Evolutionary conservation across 192 early-diverging fungal genomes (phyloP).

Genomic region (Thoreauomyces humboldtii): DNA sequence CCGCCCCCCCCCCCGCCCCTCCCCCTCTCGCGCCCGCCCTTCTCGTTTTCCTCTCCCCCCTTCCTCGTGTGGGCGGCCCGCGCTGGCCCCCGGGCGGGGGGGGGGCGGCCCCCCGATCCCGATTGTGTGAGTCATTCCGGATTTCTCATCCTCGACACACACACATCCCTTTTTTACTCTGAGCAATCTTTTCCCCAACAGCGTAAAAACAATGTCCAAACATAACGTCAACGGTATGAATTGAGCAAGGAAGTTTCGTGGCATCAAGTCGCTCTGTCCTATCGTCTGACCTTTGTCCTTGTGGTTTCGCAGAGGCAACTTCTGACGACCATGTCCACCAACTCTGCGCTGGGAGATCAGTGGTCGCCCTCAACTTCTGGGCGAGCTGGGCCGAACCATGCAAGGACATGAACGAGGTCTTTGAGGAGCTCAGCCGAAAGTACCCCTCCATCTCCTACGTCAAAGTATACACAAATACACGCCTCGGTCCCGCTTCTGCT

Average conservation of each 20-base stretch:
- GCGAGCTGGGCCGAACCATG: slow-evolving; percentile 89
- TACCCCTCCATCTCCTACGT: slow-evolving; percentile 73
- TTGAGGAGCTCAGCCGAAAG: slow-evolving; percentile 78
- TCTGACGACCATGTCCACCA: slow-evolving; percentile 34
- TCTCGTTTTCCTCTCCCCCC: too few species aligned
- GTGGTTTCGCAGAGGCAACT: slow-evolving; percentile 25
- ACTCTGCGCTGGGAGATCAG: slow-evolving; percentile 9
- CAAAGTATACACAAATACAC: slow-evolving; percentile 67
- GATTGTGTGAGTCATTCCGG: too few species aligned
- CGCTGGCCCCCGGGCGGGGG: too few species aligned
- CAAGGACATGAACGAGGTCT: slow-evolving; percentile 89
- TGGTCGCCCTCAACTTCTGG: slow-evolving; percentile 79
- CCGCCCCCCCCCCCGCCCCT: too few species aligned
- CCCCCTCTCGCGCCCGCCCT: too few species aligned
- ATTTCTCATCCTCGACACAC: too few species aligned
- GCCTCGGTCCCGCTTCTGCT: too few species aligned
- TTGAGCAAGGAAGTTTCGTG: background rate
- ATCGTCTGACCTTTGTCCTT: slow-evolving; percentile 4
- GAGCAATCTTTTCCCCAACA: too few species aligned
- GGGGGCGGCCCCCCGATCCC: too few species aligned
- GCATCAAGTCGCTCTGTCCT: background rate
- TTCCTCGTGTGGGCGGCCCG: too few species aligned
- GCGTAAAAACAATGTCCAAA: slow-evolving; percentile 24
- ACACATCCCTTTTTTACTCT: too few species aligned
- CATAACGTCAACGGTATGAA: slow-evolving; percentile 27